Base-by-base conservation (phyloP, 495 filamentous ascomycete genomes). In the Haplographium delicatum region DNA sequence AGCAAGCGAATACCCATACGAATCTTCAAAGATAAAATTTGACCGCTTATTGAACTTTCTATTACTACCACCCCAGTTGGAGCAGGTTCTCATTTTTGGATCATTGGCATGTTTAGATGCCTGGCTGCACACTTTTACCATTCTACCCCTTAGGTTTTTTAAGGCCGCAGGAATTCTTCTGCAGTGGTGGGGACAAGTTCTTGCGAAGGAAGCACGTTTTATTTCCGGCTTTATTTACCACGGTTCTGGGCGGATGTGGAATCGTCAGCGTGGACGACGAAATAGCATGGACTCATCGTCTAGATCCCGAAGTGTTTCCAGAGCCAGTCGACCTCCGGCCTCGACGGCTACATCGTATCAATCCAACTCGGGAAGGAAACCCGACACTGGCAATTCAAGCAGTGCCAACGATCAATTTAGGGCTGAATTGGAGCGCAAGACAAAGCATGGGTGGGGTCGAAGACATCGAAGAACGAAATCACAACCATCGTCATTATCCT, bases 71-170 rank as follows among this genome's bases (percentile, higher is more conserved):
- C 80, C 78, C 6, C 83, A 82, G 44, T 70, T 99, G n/a, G 93
- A 99, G 67, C 79, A 84, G 47, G 79, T 89, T 1, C 74, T 99
- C 16, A 81, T 79, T 57, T 97, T 99, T 69, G 93, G 93, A 5
- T 80, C 85, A 8, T 61, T 96, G 19, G 88, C 91, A 24, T 97
- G 93, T 65, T 71, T 97, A 25, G 93, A 99, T 70, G 84, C 90
- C n/a, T 99, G 91, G 93, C 75, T 97, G 4, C 90, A 94, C 66
- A 89, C 89, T 0, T 95, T 97, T 52, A 99, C 94, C 0, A 90
- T 99, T 25, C 70, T 97, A 5, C 93, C 93, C 9, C 74, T 99
- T 46, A 80, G 93, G 0, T 97, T 99, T 63, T 63, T 91, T 44
- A 88, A 89, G 53, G 90, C 93, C 8, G 54, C 91, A 0, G 79